These are phyloP conservation scores for Eutrema japonicum DNA, from an alignment of 345 rosid species.

Conservation along the genomic window DNA sequence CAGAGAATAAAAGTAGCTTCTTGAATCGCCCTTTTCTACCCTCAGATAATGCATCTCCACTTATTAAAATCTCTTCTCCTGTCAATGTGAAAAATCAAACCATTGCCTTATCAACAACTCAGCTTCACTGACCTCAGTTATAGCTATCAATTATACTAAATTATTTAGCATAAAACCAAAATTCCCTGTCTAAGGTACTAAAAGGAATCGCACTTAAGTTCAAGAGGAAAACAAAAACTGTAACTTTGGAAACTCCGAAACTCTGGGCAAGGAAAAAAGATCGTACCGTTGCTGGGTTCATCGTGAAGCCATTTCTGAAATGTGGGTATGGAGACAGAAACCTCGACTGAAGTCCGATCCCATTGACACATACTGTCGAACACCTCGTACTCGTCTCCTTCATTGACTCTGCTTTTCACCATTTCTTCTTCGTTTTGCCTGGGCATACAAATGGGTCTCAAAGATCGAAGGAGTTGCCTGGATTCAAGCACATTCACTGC, in stretches of 20 bases:
- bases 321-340: constrained; percentile 64
- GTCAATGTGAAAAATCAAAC: constrained; percentile 9
- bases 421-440: constrained; percentile 17
- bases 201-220: not conserved
- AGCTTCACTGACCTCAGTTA: not conserved
- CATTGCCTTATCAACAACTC: constrained; percentile 13
- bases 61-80: constrained; percentile 64
- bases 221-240: not conserved
- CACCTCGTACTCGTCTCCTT: constrained; percentile 56
- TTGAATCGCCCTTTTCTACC: constrained; percentile 44
- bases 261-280: constrained; percentile 16
- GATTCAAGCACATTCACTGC: constrained; percentile 74
- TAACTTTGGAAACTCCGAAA: constrained; percentile 45
- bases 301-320: constrained; percentile 82
- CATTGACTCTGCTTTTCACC: not conserved
- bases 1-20: constrained; percentile 85
- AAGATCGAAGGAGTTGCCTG: constrained; percentile 69
- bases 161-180: not conserved
- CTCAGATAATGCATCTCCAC: constrained; percentile 44
- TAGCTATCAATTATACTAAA: not conserved
- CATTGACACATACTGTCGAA: constrained; percentile 74
- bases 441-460: constrained; percentile 72
- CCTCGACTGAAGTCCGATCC: constrained; percentile 81
- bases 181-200: not conserved
- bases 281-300: constrained; percentile 73